phyloP scores from a whole-genome alignment of 139 green algal species.

The Chlorella sp. region DNA sequence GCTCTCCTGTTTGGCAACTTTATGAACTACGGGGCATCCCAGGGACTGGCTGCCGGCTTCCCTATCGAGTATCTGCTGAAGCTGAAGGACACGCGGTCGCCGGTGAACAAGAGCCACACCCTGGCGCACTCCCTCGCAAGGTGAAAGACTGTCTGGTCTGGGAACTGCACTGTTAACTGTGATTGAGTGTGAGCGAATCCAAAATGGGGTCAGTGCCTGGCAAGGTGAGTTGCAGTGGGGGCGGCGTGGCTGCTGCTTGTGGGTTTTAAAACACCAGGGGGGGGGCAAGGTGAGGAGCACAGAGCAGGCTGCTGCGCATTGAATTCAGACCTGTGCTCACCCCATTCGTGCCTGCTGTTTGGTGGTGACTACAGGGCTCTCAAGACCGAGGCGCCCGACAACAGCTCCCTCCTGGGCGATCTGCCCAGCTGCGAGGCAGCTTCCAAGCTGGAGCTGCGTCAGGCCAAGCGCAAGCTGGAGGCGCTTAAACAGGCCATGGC shows the following conservation, averaged over 20 bases:
- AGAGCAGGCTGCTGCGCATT: too few relatives aligned
- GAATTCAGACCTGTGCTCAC: background rate
- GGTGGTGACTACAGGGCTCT: conserved; percentile 6
- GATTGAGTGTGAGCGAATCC: too few relatives aligned
- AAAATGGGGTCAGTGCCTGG: too few relatives aligned
- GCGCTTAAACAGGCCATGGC: background rate
- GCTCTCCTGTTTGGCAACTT: conserved; percentile 48
- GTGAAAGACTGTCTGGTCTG: too few relatives aligned
- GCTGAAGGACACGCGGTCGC: conserved; percentile 44
- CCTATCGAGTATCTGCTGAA: conserved; percentile 42
- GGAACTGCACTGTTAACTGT: too few relatives aligned
- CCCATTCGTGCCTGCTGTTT: background rate
- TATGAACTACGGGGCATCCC: conserved; percentile 34
- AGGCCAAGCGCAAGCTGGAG: background rate
- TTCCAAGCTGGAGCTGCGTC: conserved; percentile 16
- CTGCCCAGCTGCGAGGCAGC: conserved; percentile 25
- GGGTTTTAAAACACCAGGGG: too few relatives aligned
- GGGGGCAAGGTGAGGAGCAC: too few relatives aligned
- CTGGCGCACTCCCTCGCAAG: conserved; percentile 63
- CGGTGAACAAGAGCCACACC: conserved; percentile 32
- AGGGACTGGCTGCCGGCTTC: conserved; percentile 5
- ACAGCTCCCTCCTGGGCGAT: conserved; percentile 19
- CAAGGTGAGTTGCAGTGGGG: too few relatives aligned
- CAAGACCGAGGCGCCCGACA: conserved; percentile 14
- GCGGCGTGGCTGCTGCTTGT: too few relatives aligned